Base-by-base conservation (phyloP, 1,284 basidiomycete genomes). In the Ceratobasidium sp. region DNA sequence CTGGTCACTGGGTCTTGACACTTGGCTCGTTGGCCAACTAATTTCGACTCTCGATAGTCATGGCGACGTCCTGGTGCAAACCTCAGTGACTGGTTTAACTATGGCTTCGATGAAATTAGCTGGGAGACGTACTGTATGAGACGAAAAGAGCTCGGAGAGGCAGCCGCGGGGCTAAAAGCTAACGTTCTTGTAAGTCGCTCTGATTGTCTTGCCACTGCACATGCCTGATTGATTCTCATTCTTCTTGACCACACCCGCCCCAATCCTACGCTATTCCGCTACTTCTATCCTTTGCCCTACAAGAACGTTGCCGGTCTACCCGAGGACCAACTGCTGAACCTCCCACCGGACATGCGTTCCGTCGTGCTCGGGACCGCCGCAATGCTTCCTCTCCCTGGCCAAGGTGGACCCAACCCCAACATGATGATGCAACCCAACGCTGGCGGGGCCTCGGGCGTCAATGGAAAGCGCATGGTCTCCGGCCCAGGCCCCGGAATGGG, bases 41-140 rank as follows among this genome's bases (percentile, higher is more conserved):
- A 46, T 24, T 58, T 46, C 31, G 53, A 27, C 41, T 3, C 27
- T 29, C 14, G n/a, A 6, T 22, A 72, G 69, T 72, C 69, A 1
- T 99, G 98, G 98, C 86, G 97, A 75, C 84, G 92, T 72, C 93
- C 96, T 9, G 98, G 98, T 19, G 91, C 94, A 7, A 95, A 98
- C 83, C 86, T 98, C 74, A 93, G 93, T 78, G 97, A 98, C 84
- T 99, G 95, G 92, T 99, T 99, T 85, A 99, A 99, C 83, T 99
- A 98, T 79, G 98, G 98, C 0, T 99, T 99, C 81, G 97, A 99
- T 81, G 98, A 99, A 83, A 88, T 95, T 14, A 92, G 92, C 22
- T 99, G 96, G 94, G 92, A 94, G 78, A 89, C 91, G 58, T 99
- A 96, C 82, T 92, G 94, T 79, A 91, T 92, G 81, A 90, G 94